phyloP scores from a whole-genome alignment of 768 basidiomycete genomes.

The Serendipita indica region DNA sequence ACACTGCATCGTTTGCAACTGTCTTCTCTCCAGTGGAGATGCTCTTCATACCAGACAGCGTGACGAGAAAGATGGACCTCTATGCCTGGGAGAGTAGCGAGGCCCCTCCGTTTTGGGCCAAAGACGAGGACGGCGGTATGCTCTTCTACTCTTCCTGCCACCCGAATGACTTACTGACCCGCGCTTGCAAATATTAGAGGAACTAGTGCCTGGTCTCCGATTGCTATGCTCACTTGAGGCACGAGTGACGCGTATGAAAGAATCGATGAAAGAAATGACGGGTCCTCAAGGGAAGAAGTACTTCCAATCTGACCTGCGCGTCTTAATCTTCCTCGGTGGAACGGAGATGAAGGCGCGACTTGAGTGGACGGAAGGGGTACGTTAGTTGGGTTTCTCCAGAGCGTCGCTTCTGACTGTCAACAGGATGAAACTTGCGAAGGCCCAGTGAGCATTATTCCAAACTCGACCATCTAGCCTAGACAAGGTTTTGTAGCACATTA shows the following conservation, averaged over 20 bases:
- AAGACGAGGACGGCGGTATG: background rate
- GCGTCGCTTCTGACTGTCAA: background rate
- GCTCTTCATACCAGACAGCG: background rate
- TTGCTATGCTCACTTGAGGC: background rate
- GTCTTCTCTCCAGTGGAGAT: background rate
- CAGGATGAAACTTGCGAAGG: background rate
- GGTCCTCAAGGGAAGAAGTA: constrained; percentile 7
- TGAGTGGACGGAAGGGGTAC: constrained; percentile 9
- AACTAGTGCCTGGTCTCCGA: background rate
- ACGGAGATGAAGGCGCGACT: constrained; percentile 3
- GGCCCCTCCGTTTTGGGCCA: background rate
- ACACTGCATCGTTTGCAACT: background rate
- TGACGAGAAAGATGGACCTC: background rate
- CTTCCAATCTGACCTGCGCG: background rate
- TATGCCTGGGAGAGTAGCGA: background rate
- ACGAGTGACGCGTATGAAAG: constrained; percentile 1
- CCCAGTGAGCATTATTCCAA: background rate
- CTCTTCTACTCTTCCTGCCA: background rate
- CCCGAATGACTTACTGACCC: background rate
- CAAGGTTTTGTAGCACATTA: too few species aligned
- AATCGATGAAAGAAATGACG: background rate
- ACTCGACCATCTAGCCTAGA: background rate
- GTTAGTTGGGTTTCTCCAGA: background rate
- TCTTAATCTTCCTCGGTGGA: constrained; percentile 3
- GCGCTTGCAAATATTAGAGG: too few species aligned